Percentiles rank a stretch among this genome's conserved stretches.
phyloP scores from a whole-genome alignment of 2,329 filamentous ascomycete species.

The Hypoxylon sp. region DNA sequence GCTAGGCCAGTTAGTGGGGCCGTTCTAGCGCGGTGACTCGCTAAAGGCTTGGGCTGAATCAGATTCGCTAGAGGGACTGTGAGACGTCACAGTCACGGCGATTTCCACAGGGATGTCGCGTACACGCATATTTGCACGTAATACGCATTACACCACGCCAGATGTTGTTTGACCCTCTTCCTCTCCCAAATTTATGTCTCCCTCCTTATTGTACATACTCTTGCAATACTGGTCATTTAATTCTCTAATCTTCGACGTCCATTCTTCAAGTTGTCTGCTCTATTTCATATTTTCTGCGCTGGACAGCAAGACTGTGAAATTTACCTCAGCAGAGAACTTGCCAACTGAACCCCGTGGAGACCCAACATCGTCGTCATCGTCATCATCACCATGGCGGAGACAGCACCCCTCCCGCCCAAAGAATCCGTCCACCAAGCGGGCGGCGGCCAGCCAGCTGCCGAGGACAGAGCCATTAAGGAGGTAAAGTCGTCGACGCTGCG shows the following conservation, averaged over 20 bases:
- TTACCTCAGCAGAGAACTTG: not conserved
- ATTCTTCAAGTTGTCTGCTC: not conserved
- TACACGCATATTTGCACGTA: too few relatives aligned
- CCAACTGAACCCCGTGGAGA: not conserved
- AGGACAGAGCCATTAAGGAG: constrained; percentile 51
- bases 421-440: constrained; percentile 55
- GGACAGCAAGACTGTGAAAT: too few relatives aligned
- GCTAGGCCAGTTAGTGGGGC: constrained; percentile 28
- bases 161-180: constrained; percentile 13
- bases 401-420: constrained; percentile 34
- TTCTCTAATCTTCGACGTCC: not conserved
- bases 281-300: not conserved
- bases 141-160: constrained; percentile 2
- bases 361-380: constrained; percentile 1
- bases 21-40: constrained; percentile 17
- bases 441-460: constrained; percentile 54
- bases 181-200: constrained; percentile 12
- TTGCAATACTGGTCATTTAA: not conserved
- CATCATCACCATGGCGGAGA: constrained; percentile 34
- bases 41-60: constrained; percentile 30
- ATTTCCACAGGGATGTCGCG: constrained; percentile 4
- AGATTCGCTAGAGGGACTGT: constrained; percentile 19
- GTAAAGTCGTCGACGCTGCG: constrained; percentile 52
- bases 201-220: not conserved
- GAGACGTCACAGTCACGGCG: constrained; percentile 29